Evolutionary conservation across 2,329 filamentous ascomycete species (phyloP).

Genomic region (Colletotrichum sp.): DNA sequence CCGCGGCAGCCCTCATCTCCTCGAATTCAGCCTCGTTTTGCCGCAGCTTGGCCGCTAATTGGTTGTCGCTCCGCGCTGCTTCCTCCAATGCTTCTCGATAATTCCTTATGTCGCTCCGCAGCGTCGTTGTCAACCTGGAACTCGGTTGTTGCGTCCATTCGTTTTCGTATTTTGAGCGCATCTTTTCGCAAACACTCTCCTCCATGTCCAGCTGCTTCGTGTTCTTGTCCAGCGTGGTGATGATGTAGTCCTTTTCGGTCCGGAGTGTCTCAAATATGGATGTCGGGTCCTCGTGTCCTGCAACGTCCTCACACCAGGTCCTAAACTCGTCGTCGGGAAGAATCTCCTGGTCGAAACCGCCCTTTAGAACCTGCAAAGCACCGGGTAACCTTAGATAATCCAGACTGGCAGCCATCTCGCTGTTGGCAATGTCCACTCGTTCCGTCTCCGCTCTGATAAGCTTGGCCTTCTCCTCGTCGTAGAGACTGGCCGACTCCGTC

Average conservation of each 20-base stretch:
- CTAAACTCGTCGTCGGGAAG: slow-evolving; percentile 89
- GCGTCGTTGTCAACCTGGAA: slow-evolving; percentile 83
- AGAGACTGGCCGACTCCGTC: slow-evolving; percentile 94
- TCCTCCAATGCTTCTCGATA: slow-evolving; percentile 91
- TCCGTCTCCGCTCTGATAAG: slow-evolving; percentile 92
- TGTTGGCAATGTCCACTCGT: slow-evolving; percentile 88
- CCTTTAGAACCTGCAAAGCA: slow-evolving; percentile 89
- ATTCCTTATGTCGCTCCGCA: slow-evolving; percentile 84
- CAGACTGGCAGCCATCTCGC: slow-evolving; percentile 93
- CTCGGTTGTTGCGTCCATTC: slow-evolving; percentile 99
- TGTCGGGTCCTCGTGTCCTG: slow-evolving; percentile 80
- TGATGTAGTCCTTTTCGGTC: slow-evolving; percentile 77
- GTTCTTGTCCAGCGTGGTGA: slow-evolving; percentile 76
- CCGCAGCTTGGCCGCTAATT: slow-evolving; percentile 81
- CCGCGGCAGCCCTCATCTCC: slow-evolving; percentile 90
- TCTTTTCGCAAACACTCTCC: slow-evolving; percentile 98
- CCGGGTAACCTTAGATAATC: slow-evolving; percentile 92
- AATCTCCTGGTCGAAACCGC: slow-evolving; percentile 88
- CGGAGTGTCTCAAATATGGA: slow-evolving; percentile 81
- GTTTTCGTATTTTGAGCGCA: slow-evolving; percentile 93
- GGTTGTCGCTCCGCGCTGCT: slow-evolving; percentile 83
- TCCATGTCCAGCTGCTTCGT: slow-evolving; percentile 94
- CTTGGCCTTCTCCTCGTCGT: slow-evolving; percentile 98
- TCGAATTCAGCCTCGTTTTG: slow-evolving; percentile 91
- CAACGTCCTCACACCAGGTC: slow-evolving; percentile 92